Evolutionary conservation across 2,329 filamentous ascomycete species (phyloP).

Genomic region (Curvularia hawaiiensis): DNA sequence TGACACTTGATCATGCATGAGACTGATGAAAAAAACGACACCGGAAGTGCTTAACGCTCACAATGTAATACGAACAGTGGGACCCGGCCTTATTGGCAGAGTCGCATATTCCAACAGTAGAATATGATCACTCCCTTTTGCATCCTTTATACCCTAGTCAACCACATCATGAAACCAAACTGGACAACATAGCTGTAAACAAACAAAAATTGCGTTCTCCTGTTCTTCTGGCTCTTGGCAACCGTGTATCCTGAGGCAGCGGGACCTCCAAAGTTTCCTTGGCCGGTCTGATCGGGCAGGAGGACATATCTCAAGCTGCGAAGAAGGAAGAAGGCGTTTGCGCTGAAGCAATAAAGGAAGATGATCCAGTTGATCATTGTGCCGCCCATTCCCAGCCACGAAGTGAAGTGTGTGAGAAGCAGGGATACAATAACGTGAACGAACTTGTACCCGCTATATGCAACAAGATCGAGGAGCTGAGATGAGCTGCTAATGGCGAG

Average conservation of each 20-base stretch:
- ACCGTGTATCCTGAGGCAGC: slow-evolving; percentile 67
- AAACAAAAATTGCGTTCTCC: slow-evolving; percentile 44
- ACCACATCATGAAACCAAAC: slow-evolving; percentile 90
- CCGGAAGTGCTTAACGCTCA: not conserved
- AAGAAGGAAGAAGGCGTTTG: slow-evolving; percentile 94
- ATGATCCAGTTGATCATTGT: slow-evolving; percentile 88
- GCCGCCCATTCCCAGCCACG: slow-evolving; percentile 76
- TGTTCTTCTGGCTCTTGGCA: slow-evolving; percentile 70
- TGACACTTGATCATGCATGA: not conserved
- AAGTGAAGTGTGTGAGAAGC: slow-evolving; percentile 67
- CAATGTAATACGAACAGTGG: not conserved
- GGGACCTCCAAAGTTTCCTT: slow-evolving; percentile 34
- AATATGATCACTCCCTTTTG: not conserved
- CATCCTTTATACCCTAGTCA: slow-evolving; percentile 50
- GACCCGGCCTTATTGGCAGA: too few relatives aligned
- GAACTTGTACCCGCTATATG: slow-evolving; percentile 98
- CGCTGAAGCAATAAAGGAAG: slow-evolving; percentile 89
- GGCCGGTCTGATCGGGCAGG: slow-evolving; percentile 68
- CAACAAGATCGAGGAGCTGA: slow-evolving; percentile 90
- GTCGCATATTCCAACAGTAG: not conserved
- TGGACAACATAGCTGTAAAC: slow-evolving; percentile 87
- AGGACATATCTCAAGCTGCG: slow-evolving; percentile 95
- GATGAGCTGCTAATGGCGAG: slow-evolving; percentile 92
- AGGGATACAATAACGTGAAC: slow-evolving; percentile 94
- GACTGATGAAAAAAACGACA: not conserved